Conservation (phyloP, 805 yeast genomes). For the Naumovozyma castellii region DNA sequence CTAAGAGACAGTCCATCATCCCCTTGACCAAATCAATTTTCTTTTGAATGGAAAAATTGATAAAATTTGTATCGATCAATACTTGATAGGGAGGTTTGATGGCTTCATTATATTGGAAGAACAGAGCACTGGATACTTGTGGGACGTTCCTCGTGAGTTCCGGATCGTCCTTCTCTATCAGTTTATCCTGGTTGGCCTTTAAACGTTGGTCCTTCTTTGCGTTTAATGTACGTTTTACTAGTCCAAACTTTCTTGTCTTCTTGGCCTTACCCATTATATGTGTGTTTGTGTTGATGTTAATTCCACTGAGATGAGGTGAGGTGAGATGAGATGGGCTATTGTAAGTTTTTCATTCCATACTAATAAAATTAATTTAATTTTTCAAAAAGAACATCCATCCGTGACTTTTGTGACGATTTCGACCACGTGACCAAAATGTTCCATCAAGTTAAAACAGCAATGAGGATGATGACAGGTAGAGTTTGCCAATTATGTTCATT, state of each 20-base stretch:
- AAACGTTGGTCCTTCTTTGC: constrained; percentile 57
- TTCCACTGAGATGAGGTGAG: too few relatives aligned
- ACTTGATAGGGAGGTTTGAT: constrained; percentile 98
- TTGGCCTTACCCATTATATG: constrained; percentile 86
- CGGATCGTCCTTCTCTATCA: constrained; percentile 48
- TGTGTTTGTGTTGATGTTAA: too few relatives aligned
- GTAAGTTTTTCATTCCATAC: background rate
- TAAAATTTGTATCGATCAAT: constrained; percentile 90
- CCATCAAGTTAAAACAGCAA: too few relatives aligned
- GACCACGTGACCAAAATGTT: too few relatives aligned
- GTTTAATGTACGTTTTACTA: constrained; percentile 71
- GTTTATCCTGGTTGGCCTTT: constrained; percentile 34
- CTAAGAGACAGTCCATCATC: constrained; percentile 90
- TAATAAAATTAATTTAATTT: too few relatives aligned
- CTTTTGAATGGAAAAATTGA: constrained; percentile 92
- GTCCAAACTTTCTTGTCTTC: constrained; percentile 95
- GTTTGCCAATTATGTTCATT: too few relatives aligned
- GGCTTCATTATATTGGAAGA: constrained; percentile 88
- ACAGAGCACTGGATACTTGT: constrained; percentile 90
- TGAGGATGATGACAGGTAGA: too few relatives aligned
- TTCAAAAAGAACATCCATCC: too few relatives aligned
- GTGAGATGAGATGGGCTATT: background rate
- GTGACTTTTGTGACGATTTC: too few relatives aligned
- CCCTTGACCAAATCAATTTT: constrained; percentile 92
- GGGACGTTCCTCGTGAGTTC: constrained; percentile 72